Evolutionary conservation across 768 basidiomycete species (phyloP).

Genomic region (Lyophyllum decastes): DNA sequence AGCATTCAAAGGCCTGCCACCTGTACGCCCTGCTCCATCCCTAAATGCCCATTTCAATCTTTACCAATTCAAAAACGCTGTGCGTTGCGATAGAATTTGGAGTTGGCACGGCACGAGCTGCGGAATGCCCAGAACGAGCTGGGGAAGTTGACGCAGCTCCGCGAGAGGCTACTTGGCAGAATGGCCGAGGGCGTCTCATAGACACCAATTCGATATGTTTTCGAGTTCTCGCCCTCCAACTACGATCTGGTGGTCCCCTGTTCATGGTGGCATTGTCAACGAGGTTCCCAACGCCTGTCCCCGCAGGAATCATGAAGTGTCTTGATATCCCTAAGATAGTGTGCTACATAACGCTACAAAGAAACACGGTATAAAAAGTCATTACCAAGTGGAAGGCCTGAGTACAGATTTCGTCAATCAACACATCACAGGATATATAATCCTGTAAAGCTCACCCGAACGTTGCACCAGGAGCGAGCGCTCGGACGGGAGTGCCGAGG

Average conservation of each 20-base stretch:
- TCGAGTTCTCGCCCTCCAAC: neutral
- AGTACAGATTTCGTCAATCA: neutral
- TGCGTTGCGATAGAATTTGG: constrained; percentile 42
- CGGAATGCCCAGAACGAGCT: constrained; percentile 41
- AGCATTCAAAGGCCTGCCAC: constrained; percentile 52
- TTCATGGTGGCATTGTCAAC: no score
- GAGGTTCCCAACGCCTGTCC: no score
- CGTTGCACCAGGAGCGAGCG: constrained; percentile 27
- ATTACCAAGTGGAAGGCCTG: constrained; percentile 13
- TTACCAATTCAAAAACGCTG: neutral
- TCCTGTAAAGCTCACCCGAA: constrained; percentile 27
- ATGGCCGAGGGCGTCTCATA: constrained; percentile 46
- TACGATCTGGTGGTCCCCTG: no score
- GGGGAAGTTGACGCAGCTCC: constrained; percentile 45
- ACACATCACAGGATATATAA: neutral
- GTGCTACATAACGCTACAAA: neutral
- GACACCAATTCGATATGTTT: neutral
- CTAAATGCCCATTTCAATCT: neutral
- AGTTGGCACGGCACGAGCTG: constrained; percentile 45
- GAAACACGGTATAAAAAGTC: neutral
- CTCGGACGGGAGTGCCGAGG: constrained; percentile 25
- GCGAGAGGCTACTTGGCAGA: constrained; percentile 45
- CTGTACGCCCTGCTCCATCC: constrained; percentile 29
- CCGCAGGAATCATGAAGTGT: neutral
- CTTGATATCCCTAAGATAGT: neutral